These are phyloP conservation scores for Colletotrichum sublineola DNA, from an alignment of 2,329 filamentous ascomycete genomes.

Conservation along the genomic window DNA sequence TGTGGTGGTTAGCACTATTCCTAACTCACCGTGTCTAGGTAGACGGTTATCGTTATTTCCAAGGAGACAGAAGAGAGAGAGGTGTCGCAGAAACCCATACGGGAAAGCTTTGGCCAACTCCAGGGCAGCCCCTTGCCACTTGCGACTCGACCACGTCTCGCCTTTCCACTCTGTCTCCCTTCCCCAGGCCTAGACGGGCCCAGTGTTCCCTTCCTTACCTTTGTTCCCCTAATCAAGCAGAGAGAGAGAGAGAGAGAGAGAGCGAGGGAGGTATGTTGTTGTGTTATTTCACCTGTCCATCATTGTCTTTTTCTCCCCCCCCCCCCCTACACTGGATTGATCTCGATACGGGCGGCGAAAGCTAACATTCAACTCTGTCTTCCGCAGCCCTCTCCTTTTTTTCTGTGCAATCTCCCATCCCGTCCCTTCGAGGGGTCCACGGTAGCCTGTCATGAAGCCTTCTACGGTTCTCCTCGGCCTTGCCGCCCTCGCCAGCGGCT, in stretches of 20 bases:
- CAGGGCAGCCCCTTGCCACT: conserved; percentile 39
- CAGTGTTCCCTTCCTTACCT: conserved; percentile 16
- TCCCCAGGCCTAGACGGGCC: conserved; percentile 30
- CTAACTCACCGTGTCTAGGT: not conserved
- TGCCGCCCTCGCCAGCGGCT: conserved; percentile 61
- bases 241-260: not conserved
- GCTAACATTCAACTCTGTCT: conserved; percentile 22
- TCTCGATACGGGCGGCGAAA: conserved; percentile 10
- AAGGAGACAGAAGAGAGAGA: not conserved
- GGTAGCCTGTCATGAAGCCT: conserved; percentile 61
- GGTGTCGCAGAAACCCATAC: conserved; percentile 3
- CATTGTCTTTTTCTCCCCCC: not conserved
- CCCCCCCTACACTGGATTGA: not conserved
- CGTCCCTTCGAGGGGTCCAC: conserved; percentile 37
- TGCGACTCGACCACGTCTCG: conserved; percentile 42
- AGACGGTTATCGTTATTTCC: not conserved
- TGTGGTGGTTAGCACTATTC: not conserved
- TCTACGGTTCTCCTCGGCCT: conserved; percentile 66
- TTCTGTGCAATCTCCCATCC: conserved; percentile 2
- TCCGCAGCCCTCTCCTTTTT: conserved; percentile 16
- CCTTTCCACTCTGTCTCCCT: conserved; percentile 20
- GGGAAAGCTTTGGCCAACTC: conserved; percentile 40
- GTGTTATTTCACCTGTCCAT: conserved; percentile 4
- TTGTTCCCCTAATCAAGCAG: conserved; percentile 34
- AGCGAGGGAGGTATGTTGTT: conserved; percentile 25